Evolutionary conservation across 495 filamentous ascomycete species (phyloP), one percentile per base, ranked within the genome.

Genomic region (Rusavskia elegans): DNA sequence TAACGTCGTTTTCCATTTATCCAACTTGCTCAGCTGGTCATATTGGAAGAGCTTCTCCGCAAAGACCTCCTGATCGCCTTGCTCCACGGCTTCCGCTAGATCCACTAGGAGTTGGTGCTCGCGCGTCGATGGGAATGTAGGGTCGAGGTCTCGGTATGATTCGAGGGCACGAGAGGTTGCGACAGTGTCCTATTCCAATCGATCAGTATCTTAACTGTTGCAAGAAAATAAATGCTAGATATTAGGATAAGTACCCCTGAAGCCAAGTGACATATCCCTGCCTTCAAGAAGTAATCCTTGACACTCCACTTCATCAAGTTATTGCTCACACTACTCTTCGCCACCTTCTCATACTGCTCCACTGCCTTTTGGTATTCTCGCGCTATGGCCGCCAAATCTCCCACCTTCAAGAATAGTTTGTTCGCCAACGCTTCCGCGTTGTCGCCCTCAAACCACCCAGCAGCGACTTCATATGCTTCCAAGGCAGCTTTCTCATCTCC

Each of bases 1-100:
- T 37, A 95, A 74, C 37, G 83, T 87, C 51, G 84, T 93, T 81
- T 94, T 90, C 89, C 90, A 96, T 71, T 89, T 88, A 62, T 94
- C 87, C 60, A 95, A 69, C 70, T 87, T 86, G 68, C 83, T 89
- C 71, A 94, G 73, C 71, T 89, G 85, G 66, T 95, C 85, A 61
- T 72, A 95, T 57, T 85, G 78, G 68, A 83, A 90, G 49, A 95
- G 70, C 68, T 87, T 89, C 61, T 93, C 87, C 11, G 80, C 79
- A 57, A 92, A 97, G 35, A 66, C 71, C 52, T 93, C 88, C 65
- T 81, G 81, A 61, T 94, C 83, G 17, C 79, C 80, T 14, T 70
- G 66, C 50, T 89, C 80, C 42, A 90, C 71, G 11, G 87, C 74
- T 53, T 82, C 79, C 11, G 74, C 66, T 23, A 96, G 67, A 59